Evolutionary conservation across 2,329 filamentous ascomycete species (phyloP).

Genomic region (Beauveria medogensis): DNA sequence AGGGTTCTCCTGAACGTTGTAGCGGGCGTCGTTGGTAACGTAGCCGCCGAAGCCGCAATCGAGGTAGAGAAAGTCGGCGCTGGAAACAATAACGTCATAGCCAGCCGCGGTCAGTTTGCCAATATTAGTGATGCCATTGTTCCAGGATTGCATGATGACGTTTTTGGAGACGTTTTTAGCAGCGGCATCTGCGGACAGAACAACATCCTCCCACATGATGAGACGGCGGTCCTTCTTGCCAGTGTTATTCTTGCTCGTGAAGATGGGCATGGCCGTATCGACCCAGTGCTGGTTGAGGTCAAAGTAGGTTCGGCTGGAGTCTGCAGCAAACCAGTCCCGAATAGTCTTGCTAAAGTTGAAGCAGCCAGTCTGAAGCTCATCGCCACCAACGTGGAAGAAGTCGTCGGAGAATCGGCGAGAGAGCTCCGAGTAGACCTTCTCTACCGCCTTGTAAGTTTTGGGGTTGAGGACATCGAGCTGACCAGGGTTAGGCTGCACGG

Average conservation of each 20-base stretch:
- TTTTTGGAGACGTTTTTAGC: constrained; percentile 40
- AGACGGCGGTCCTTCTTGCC: constrained; percentile 37
- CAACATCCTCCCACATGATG: constrained; percentile 50
- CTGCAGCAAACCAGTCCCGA: constrained; percentile 40
- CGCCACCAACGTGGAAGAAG: constrained; percentile 48
- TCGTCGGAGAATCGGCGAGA: constrained; percentile 41
- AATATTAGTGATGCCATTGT: constrained; percentile 43
- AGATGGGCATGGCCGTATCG: constrained; percentile 42
- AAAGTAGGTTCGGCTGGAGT: constrained; percentile 36
- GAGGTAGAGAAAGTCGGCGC: constrained; percentile 46
- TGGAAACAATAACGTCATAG: constrained; percentile 49
- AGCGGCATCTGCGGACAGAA: constrained; percentile 31
- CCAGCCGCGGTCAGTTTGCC: constrained; percentile 39
- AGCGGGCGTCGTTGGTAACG: constrained; percentile 46
- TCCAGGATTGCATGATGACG: constrained; percentile 47
- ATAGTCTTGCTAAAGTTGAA: constrained; percentile 48
- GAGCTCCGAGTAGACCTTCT: constrained; percentile 45
- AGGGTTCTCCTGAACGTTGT: constrained; percentile 46
- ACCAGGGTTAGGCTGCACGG: constrained; percentile 46
- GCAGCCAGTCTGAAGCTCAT: constrained; percentile 43
- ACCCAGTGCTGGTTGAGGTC: constrained; percentile 48
- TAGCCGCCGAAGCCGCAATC: constrained; percentile 48
- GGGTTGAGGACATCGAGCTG: constrained; percentile 48
- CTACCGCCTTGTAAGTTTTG: constrained; percentile 46
- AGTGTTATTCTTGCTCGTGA: constrained; percentile 21